A percentile compares a stretch with the other conserved stretches of the same genome.
Conservation (phyloP, 352 stramenopile genomes). For the Phytophthora sojae region DNA sequence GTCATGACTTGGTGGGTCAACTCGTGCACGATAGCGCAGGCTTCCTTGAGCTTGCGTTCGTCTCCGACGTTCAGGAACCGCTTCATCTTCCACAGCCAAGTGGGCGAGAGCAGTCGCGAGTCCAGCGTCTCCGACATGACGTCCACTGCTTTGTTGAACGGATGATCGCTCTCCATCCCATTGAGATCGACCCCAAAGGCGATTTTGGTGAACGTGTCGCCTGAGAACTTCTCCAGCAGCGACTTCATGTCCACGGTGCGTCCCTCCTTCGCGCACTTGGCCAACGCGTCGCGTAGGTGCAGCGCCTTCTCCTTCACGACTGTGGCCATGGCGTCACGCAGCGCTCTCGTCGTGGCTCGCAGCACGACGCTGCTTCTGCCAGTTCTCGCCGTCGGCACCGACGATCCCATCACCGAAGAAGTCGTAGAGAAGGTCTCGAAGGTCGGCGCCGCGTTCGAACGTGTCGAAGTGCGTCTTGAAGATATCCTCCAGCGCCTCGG, state of each 20-base stretch:
- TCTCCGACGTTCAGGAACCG: slow-evolving; percentile 32
- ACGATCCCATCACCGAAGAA: slow-evolving; percentile 71
- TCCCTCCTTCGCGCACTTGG: slow-evolving; percentile 1
- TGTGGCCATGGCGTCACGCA: slow-evolving; percentile 20
- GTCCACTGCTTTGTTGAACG: slow-evolving; percentile 21
- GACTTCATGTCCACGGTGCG: neutral
- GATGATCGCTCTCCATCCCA: slow-evolving; percentile 29
- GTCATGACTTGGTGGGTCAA: slow-evolving; percentile 34
- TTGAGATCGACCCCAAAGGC: slow-evolving; percentile 58
- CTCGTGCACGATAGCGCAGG: slow-evolving; percentile 28
- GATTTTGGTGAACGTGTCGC: slow-evolving; percentile 69
- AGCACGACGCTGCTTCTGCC: slow-evolving; percentile 54
- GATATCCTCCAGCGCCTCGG: slow-evolving; percentile 47
- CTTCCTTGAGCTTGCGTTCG: slow-evolving; percentile 25
- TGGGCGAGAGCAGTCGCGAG: slow-evolving; percentile 24
- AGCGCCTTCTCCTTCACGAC: slow-evolving; percentile 13
- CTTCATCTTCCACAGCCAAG: slow-evolving; percentile 40
- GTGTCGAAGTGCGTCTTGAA: slow-evolving; percentile 69
- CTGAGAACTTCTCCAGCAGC: slow-evolving; percentile 42
- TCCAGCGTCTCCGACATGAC: slow-evolving; percentile 21
- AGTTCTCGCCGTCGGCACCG: slow-evolving; percentile 44
- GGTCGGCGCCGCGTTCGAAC: slow-evolving; percentile 62
- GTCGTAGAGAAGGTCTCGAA: slow-evolving; percentile 41
- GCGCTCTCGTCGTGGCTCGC: slow-evolving; percentile 56
- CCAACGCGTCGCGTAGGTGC: slow-evolving; percentile 5